Base-by-base conservation (phyloP, 352 stramenopile genomes). In the Phytophthora ohioensis region DNA sequence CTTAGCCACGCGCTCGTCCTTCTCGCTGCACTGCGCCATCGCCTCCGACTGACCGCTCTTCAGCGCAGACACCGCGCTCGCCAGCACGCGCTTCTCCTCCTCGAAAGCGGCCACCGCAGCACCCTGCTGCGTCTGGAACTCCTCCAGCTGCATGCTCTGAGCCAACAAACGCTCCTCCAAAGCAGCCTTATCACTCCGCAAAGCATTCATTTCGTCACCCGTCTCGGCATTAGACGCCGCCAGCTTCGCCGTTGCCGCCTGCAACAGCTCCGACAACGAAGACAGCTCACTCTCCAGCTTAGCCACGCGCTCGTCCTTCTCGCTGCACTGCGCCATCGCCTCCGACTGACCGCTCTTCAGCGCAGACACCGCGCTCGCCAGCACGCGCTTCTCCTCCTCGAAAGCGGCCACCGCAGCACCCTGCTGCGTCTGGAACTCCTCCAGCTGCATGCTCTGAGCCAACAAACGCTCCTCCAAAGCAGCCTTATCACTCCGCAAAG, bases 321-420 rank as follows among this genome's bases (percentile, higher is more conserved):
- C 63, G 34, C 15, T 64, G 54, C 54, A 59, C 31, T 57, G 53
- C 31, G 57, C 63, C 53, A 69, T 13, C 34, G 41, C 39, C 9
- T 64, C 43, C 42, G 43, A 58, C 30, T 66, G 48, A n/a, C 61
- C 59, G 46, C 65, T 64, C 61, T 71, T 63, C 57, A 71, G 13
- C 31, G 5, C 30, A 48, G 34, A 67, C 39, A 76, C 62, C 45
- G 73, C 62, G 21, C 54, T 76, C 63, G 36, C 60, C 58, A 78
- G 34, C 46, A 46, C 38, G 56, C 53, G n/a, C 60, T 71, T 78
- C 65, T 78, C 55, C 32, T 69, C 58, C 53, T 77, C 60, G 52
- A 76, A 38, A 11, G 49, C 55, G 41, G 42, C 31, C 64, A 67
- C n/a, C 36, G 39, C 61, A 66, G 64, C 56, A 57, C 39, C 38